Conservation (phyloP, 1,139 yeast species). For the Kodamaea fungicola region DNA sequence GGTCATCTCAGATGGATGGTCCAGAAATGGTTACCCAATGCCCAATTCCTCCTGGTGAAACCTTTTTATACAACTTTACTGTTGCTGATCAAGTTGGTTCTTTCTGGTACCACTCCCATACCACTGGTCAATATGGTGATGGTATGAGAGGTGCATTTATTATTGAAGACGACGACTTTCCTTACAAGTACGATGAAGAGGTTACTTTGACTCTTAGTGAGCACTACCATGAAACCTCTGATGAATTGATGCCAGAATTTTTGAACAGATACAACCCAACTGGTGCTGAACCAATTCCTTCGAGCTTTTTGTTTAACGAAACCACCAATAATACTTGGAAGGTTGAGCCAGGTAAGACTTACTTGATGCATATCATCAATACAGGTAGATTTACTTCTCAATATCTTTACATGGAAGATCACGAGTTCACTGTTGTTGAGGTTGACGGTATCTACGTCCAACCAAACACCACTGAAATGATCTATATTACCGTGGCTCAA, state of each 20-base stretch:
- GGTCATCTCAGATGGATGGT: constrained; percentile 77
- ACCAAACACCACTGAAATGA: constrained; percentile 52
- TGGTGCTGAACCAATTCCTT: constrained; percentile 96
- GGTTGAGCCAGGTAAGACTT: constrained; percentile 78
- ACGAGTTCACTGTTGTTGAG: constrained; percentile 76
- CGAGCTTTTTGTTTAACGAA: constrained; percentile 73
- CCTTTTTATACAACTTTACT: constrained; percentile 74
- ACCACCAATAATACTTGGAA: constrained; percentile 66
- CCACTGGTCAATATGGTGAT: constrained; percentile 82
- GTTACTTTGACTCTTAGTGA: constrained; percentile 65
- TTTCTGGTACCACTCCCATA: constrained; percentile 94
- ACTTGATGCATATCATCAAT: constrained; percentile 72
- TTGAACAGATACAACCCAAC: constrained; percentile 80
- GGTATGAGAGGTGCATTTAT: constrained; percentile 84
- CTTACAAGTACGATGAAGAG: constrained; percentile 68
- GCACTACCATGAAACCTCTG: constrained; percentile 75
- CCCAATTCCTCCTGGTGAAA: constrained; percentile 73
- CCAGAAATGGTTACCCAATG: constrained; percentile 85
- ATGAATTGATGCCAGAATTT: constrained; percentile 52
- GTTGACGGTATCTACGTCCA: constrained; percentile 79
- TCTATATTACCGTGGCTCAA: constrained; percentile 75
- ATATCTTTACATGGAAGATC: constrained; percentile 81
- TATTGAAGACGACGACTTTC: constrained; percentile 55
- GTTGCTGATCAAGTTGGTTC: constrained; percentile 80
- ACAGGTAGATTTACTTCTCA: constrained; percentile 87